These are phyloP conservation scores for Infundibulicybe gibba DNA, from an alignment of 768 basidiomycete species.

Conservation along the genomic window DNA sequence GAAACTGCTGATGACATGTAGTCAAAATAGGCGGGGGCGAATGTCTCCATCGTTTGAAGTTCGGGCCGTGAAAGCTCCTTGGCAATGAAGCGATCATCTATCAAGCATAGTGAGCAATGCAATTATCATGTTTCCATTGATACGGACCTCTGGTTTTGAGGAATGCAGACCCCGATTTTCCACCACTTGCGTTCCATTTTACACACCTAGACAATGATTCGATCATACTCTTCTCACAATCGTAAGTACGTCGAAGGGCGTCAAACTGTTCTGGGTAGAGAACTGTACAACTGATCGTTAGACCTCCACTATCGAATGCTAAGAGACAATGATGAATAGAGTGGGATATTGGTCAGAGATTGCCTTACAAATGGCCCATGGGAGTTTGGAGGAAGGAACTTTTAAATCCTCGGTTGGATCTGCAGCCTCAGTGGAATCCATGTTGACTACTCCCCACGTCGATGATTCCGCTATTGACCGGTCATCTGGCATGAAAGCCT, in stretches of 20 bases:
- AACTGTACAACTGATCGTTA: conserved; percentile 91
- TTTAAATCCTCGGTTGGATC: conserved; percentile 77
- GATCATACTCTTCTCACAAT: conserved; percentile 91
- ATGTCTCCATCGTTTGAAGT: conserved; percentile 92
- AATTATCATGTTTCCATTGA: background rate
- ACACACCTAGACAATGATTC: conserved; percentile 92
- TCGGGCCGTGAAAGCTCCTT: conserved; percentile 93
- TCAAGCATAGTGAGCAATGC: background rate
- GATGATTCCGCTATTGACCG: conserved; percentile 79
- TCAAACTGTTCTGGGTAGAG: conserved; percentile 98
- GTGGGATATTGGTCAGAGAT: background rate
- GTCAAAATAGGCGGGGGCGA: conserved; percentile 96
- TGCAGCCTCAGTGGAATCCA: conserved; percentile 60
- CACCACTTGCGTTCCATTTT: conserved; percentile 94
- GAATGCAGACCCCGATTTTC: conserved; percentile 96
- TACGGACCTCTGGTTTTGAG: conserved; percentile 85
- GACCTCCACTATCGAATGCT: conserved; percentile 89
- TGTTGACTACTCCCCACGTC: conserved; percentile 90
- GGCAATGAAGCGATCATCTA: conserved; percentile 98
- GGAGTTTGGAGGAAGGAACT: conserved; percentile 73
- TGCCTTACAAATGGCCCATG: conserved; percentile 76
- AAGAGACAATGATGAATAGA: conserved; percentile 4
- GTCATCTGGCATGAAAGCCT: conserved; percentile 94
- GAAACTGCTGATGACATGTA: conserved; percentile 96
- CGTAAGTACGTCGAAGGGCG: conserved; percentile 85